These are phyloP conservation scores for Tetracladium marchalianum DNA, from an alignment of 495 filamentous ascomycete genomes.

Conservation along the genomic window DNA sequence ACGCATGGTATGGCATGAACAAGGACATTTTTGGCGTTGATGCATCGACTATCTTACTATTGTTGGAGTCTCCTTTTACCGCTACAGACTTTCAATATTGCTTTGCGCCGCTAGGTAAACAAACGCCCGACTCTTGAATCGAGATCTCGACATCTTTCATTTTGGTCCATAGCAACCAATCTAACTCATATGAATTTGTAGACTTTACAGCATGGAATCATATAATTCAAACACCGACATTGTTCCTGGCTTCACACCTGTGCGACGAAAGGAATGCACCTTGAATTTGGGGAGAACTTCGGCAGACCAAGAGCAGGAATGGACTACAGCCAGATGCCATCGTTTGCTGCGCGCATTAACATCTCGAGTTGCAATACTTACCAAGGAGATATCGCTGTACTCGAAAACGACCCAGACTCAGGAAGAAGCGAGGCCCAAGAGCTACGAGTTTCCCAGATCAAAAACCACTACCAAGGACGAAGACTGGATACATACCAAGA, in stretches of 20 bases:
- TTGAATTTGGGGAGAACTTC: conserved; percentile 5
- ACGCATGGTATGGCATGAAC: too few species aligned
- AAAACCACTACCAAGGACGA: conserved; percentile 2
- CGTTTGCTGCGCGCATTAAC: conserved; percentile 44
- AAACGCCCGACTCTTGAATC: too few species aligned
- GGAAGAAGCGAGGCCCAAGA: neutral
- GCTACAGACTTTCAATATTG: too few species aligned
- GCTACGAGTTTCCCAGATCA: neutral
- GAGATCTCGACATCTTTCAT: neutral
- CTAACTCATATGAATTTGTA: neutral
- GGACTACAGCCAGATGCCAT: conserved; percentile 47
- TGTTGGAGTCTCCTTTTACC: too few species aligned
- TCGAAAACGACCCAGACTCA: neutral
- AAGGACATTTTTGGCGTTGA: too few species aligned
- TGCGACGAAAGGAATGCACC: conserved; percentile 9
- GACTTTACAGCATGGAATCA: conserved; percentile 6
- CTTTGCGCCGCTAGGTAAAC: too few species aligned
- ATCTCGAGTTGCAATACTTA: conserved; percentile 39
- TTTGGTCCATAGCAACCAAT: neutral
- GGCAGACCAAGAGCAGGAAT: conserved; percentile 24
- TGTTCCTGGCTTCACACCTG: conserved; percentile 9
- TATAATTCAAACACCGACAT: neutral
- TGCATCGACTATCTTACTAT: too few species aligned
- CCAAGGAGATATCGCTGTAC: conserved; percentile 24
- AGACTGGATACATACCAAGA: conserved; percentile 22